phyloP scores from a whole-genome alignment of 352 stramenopile species.

The Pythium vanterpoolii region DNA sequence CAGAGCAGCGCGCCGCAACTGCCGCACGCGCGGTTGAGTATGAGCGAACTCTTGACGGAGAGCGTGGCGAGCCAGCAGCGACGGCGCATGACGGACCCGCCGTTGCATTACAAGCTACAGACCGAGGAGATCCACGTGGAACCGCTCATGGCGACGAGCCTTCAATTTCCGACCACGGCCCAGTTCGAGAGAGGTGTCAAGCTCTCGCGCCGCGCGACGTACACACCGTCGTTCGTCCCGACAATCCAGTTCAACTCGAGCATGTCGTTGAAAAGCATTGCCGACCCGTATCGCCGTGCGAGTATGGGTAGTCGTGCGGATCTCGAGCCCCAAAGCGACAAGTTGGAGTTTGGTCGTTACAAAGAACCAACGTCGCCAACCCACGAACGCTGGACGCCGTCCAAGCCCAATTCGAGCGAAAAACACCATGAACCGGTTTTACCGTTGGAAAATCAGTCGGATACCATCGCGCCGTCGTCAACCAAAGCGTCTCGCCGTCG shows the following conservation, averaged over 20 bases:
- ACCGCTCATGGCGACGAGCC: not conserved
- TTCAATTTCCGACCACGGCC: not conserved
- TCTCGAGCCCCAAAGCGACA: not conserved
- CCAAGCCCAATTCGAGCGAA: no score
- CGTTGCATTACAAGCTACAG: not conserved
- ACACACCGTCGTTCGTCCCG: conserved; percentile 2
- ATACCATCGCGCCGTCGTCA: not conserved
- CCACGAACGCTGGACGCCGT: not conserved
- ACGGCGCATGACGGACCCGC: conserved; percentile 4
- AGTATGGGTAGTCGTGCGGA: not conserved
- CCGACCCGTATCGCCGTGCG: not conserved
- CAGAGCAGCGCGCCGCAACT: not conserved
- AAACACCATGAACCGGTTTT: not conserved
- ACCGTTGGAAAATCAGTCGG: not conserved
- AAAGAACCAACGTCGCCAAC: not conserved
- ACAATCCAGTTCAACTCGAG: conserved; percentile 1
- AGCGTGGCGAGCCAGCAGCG: not conserved
- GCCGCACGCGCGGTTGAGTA: not conserved
- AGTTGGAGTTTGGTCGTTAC: not conserved
- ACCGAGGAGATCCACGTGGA: conserved; percentile 1
- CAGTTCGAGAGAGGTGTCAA: not conserved
- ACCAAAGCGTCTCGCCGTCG: conserved; percentile 2
- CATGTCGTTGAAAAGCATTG: not conserved
- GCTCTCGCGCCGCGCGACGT: not conserved
- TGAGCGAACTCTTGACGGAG: not conserved